Conservation (phyloP, 2,329 filamentous ascomycete genomes). For the Monascus ruber region DNA sequence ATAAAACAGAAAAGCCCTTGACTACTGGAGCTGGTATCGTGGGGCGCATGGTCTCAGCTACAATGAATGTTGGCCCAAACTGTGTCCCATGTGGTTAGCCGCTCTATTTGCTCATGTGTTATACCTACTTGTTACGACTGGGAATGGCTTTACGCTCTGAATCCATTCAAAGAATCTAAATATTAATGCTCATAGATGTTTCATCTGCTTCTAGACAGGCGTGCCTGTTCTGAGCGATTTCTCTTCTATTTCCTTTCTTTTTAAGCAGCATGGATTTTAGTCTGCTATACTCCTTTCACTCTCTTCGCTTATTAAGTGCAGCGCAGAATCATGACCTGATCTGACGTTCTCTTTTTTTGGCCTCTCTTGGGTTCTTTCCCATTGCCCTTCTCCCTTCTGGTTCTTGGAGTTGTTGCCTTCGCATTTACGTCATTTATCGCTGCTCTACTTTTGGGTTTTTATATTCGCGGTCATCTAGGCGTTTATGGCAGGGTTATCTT, state of each 20-base stretch:
- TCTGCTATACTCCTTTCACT: conserved; percentile 21
- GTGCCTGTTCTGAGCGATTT: conserved; percentile 1
- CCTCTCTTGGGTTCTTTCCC: too few relatives aligned
- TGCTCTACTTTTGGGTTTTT: too few relatives aligned
- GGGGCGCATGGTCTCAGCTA: background rate
- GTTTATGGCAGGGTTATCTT: too few relatives aligned
- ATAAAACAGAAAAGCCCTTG: background rate
- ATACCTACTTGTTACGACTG: background rate
- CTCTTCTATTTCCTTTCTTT: conserved; percentile 9
- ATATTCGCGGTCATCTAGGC: too few relatives aligned
- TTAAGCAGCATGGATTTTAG: conserved; percentile 11
- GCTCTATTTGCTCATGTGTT: background rate
- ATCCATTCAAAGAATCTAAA: background rate
- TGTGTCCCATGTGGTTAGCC: background rate
- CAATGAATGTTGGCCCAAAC: background rate
- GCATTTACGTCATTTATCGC: too few relatives aligned
- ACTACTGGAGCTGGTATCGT: background rate
- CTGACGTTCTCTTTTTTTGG: too few relatives aligned
- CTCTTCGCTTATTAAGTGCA: conserved; percentile 16
- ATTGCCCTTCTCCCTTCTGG: too few relatives aligned
- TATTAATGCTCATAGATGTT: conserved; percentile 14
- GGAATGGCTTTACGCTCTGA: background rate
- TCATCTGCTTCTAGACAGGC: conserved; percentile 3
- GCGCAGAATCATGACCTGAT: conserved; percentile 27
- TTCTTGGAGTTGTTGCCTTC: too few relatives aligned